Evolutionary conservation across 2,329 filamentous ascomycete genomes (phyloP), one percentile per base, ranked within the genome.

Genomic region (Diaporthe caulivora): DNA sequence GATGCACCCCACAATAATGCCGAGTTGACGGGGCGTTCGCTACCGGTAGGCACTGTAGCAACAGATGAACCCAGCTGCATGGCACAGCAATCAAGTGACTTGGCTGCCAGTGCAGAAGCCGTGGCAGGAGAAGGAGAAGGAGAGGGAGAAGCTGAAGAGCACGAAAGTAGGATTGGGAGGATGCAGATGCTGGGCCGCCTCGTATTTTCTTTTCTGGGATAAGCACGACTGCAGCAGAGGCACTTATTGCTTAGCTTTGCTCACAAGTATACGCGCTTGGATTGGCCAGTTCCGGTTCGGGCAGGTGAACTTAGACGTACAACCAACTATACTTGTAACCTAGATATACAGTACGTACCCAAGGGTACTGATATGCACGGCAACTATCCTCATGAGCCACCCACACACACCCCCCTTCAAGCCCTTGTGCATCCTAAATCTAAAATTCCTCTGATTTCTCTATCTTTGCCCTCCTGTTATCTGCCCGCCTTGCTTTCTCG

Each of bases 1-100:
- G 47, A 67, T 17, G 62, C 31, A 67, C 62, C 62, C 62, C 62
- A 53, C 62, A 65, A 65, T 37, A 65, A 51, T 65, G 62, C 62
- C 62, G 62, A 51, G 29, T 51, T 65, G 62, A 65, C 10, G 62
- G 62, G 62, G n/a, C 31, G 17, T n/a, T 53, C 62, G 62, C 62
- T 67, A 40, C 62, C 62, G 62, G 62, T n/a, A 67, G 47, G 47
- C 37, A 53, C 51, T 18, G 62, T 53, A 21, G 31, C 62, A 53
- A 40, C n/a, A 47, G 47, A 53, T 53, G 40, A n/a, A 21, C 34
- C 47, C 47, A 53, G 47, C 44, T 67, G 62, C 62, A 67, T 67
- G 10, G 49, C 13, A 67, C 29, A 67, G 47, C 47, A 40, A 67
- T 53, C 44, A 67, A 67, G 62, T 67, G 62, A 67, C 62, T n/a